Percentiles rank a stretch among this genome's conserved stretches.
These are phyloP conservation scores for Plicaturopsis crispa DNA, from an alignment of 768 basidiomycete genomes.

Conservation along the genomic window DNA sequence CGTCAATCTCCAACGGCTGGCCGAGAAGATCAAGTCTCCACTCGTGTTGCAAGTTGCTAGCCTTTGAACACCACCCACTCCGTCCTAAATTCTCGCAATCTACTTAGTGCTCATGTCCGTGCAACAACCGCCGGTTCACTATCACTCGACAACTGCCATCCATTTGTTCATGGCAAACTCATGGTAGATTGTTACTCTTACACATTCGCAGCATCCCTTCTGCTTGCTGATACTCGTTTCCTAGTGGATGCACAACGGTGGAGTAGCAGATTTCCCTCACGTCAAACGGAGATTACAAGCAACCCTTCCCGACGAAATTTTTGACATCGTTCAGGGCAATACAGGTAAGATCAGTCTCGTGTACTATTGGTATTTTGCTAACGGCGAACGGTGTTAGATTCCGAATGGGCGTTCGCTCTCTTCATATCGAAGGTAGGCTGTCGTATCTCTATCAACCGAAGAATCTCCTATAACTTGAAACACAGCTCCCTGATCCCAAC, in stretches of 20 bases:
- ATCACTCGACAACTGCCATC: slow-evolving; percentile 93
- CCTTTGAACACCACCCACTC: too few species aligned
- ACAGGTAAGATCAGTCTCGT: slow-evolving; percentile 49
- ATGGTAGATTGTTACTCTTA: slow-evolving; percentile 46
- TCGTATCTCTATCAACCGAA: not conserved
- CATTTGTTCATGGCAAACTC: slow-evolving; percentile 84
- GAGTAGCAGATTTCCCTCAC: slow-evolving; percentile 74
- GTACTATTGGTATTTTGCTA: slow-evolving; percentile 1
- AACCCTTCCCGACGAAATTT: slow-evolving; percentile 74
- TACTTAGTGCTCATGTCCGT: slow-evolving; percentile 80
- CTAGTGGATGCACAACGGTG: slow-evolving; percentile 97
- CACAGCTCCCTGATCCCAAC: slow-evolving; percentile 72
- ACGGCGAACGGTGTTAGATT: slow-evolving; percentile 43
- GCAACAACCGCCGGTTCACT: slow-evolving; percentile 89
- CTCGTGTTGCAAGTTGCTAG: slow-evolving; percentile 75
- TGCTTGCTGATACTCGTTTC: too few species aligned
- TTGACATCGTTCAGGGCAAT: slow-evolving; percentile 84
- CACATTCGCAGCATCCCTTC: slow-evolving; percentile 3
- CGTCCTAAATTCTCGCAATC: too few species aligned
- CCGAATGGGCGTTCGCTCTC: slow-evolving; percentile 95
- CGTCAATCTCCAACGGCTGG: slow-evolving; percentile 83
- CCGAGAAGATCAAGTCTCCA: slow-evolving; percentile 95
- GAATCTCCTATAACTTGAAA: slow-evolving; percentile 6
- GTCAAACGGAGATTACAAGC: slow-evolving; percentile 80
- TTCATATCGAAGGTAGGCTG: slow-evolving; percentile 69